These are phyloP conservation scores for Phoenix dactylifera DNA, from an alignment of 176 grass and related monocot species.

Conservation along the genomic window DNA sequence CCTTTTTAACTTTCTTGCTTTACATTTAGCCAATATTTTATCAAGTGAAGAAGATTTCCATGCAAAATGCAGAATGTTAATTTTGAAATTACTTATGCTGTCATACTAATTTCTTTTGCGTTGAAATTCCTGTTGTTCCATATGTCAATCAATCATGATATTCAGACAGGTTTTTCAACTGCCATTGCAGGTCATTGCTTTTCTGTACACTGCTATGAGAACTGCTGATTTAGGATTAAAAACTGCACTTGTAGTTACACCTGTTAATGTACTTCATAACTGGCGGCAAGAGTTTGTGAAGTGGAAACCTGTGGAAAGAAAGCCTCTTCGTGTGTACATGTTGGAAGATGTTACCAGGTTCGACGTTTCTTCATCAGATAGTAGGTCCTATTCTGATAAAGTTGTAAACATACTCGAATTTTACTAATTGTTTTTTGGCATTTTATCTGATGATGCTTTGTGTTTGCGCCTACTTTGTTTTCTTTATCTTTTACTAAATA, in stretches of 20 bases:
- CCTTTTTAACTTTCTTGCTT: no score
- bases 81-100: no score
- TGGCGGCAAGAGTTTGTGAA: constrained; percentile 91
- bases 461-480: no score
- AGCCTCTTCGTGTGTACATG: constrained; percentile 75
- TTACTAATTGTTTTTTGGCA: constrained; percentile 20
- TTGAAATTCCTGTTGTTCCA: no score
- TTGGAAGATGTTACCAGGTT: constrained; percentile 85
- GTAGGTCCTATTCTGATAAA: no score
- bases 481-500: no score
- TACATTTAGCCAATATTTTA: no score
- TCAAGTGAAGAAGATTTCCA: no score
- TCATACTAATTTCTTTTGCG: no score
- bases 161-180: background rate
- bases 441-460: no score
- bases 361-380: background rate
- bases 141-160: no score
- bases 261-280: constrained; percentile 97
- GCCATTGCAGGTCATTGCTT: constrained; percentile 85
- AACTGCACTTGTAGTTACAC: constrained; percentile 83
- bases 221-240: constrained; percentile 51
- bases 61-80: no score
- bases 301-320: constrained; percentile 69
- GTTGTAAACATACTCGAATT: constrained; percentile 4
- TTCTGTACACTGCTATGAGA: constrained; percentile 82